phyloP scores from a whole-genome alignment of 2,329 filamentous ascomycete genomes.

The Fusarium albidum region DNA sequence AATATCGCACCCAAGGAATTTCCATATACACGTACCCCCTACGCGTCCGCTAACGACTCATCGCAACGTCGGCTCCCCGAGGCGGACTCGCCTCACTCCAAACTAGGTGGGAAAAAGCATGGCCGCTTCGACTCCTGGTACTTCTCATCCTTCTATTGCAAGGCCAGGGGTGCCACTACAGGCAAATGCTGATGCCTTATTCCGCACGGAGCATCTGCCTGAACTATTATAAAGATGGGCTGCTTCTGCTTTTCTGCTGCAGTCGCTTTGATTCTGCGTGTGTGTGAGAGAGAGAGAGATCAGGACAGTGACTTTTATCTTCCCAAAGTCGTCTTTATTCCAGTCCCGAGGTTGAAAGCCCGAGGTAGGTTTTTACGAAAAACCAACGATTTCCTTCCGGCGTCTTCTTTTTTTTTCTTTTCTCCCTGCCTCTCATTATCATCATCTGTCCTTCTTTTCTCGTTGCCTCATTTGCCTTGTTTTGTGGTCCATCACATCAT shows the following conservation, averaged over 20 bases:
- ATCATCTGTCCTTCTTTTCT: slow-evolving; percentile 7
- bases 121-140: slow-evolving; percentile 2
- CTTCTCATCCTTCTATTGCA: not conserved
- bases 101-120: not conserved
- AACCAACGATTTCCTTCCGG: slow-evolving; percentile 22
- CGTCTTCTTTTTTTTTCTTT: slow-evolving; percentile 21
- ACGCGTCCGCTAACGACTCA: slow-evolving; percentile 34
- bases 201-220: slow-evolving; percentile 35
- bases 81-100: slow-evolving; percentile 34
- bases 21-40: slow-evolving; percentile 19
- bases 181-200: slow-evolving; percentile 28
- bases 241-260: slow-evolving; percentile 13
- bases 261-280: not conserved
- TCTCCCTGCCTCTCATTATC: slow-evolving; percentile 6
- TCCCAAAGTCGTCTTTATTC: slow-evolving; percentile 25
- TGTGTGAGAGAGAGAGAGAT: too few relatives aligned
- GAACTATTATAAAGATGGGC: slow-evolving; percentile 39
- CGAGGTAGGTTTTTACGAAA: slow-evolving; percentile 43
- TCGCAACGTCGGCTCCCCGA: slow-evolving; percentile 29
- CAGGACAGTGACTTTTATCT: slow-evolving; percentile 31
- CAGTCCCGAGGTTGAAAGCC: slow-evolving; percentile 34
- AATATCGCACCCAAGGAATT: slow-evolving; percentile 3
- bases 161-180: slow-evolving; percentile 33
- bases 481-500: slow-evolving; percentile 14
- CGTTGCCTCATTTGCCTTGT: slow-evolving; percentile 20